phyloP scores from a whole-genome alignment of 192 early-diverging fungal genomes.

The Gryganskiella cystojenkinii region DNA sequence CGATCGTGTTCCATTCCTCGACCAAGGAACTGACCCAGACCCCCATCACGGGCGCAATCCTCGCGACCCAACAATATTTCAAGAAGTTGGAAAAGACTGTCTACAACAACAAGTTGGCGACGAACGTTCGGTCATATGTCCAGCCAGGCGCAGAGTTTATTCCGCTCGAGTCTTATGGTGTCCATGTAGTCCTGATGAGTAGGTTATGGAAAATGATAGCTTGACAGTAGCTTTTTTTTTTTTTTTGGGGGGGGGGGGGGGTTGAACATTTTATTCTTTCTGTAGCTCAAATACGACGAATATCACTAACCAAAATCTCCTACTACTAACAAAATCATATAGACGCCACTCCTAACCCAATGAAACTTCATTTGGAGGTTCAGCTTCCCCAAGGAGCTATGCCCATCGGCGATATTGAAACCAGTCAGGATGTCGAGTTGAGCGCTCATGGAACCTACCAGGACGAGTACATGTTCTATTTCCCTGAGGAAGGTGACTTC shows the following conservation, averaged over 20 bases:
- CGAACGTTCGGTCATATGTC: constrained; percentile 19
- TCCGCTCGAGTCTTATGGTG: constrained; percentile 30
- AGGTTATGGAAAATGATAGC: no score
- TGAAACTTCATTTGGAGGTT: constrained; percentile 49
- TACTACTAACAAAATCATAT: no score
- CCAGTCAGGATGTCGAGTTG: constrained; percentile 27
- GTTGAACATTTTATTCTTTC: no score
- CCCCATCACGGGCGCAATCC: constrained; percentile 11
- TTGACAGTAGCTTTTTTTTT: no score
- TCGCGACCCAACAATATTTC: constrained; percentile 41
- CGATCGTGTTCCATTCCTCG: constrained; percentile 56
- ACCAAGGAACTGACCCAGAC: constrained; percentile 28
- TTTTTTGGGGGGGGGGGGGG: no score
- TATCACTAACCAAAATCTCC: no score
- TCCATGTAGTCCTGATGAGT: constrained; percentile 47
- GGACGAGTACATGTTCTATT: constrained; percentile 56
- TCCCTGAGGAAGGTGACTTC: constrained; percentile 58
- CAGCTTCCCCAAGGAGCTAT: constrained; percentile 59
- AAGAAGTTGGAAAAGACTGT: constrained; percentile 4
- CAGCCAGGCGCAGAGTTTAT: constrained; percentile 16
- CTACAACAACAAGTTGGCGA: constrained; percentile 24
- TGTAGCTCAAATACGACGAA: no score
- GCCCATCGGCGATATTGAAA: constrained; percentile 16
- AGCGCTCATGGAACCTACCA: constrained; percentile 35
- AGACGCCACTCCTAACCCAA: constrained; percentile 55